Conservation (phyloP, 805 yeast species). For the Candida silvatica region DNA sequence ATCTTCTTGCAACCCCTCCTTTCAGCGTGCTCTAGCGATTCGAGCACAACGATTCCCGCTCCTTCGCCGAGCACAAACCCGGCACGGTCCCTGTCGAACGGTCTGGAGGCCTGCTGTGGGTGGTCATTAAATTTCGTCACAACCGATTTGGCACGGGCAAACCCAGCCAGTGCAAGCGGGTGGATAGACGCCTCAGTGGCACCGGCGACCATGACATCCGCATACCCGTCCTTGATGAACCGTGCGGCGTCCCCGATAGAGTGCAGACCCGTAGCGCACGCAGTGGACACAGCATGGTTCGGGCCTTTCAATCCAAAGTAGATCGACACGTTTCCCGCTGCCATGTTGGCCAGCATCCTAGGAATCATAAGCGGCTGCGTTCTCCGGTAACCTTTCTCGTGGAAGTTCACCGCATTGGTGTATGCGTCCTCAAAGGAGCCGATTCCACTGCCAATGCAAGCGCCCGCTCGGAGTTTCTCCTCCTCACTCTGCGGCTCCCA, state of each 20-base stretch:
- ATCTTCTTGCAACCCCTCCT: constrained; percentile 56
- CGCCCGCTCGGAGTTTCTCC: constrained; percentile 44
- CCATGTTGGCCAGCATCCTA: constrained; percentile 80
- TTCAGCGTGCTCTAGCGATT: constrained; percentile 68
- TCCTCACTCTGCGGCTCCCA: constrained; percentile 32
- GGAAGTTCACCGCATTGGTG: constrained; percentile 49
- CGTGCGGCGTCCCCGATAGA: constrained; percentile 89
- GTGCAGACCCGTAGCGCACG: constrained; percentile 95
- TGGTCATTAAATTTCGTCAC: constrained; percentile 52
- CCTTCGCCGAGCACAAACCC: constrained; percentile 97
- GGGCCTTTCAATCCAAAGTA: constrained; percentile 75
- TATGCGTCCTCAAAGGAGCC: constrained; percentile 75
- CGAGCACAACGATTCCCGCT: constrained; percentile 71
- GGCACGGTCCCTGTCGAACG: constrained; percentile 68
- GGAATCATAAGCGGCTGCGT: constrained; percentile 88
- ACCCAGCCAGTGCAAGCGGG: constrained; percentile 84
- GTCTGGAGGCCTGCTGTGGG: constrained; percentile 69
- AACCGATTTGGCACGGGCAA: constrained; percentile 81
- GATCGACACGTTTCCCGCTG: constrained; percentile 85
- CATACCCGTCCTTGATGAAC: constrained; percentile 70
- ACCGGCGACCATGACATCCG: constrained; percentile 89
- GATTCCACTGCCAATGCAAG: constrained; percentile 88
- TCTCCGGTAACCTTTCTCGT: constrained; percentile 47
- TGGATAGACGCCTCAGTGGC: constrained; percentile 84
- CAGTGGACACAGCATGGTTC: constrained; percentile 81